Conservation (phyloP, 1,139 yeast genomes). For the Pichia sp. region DNA sequence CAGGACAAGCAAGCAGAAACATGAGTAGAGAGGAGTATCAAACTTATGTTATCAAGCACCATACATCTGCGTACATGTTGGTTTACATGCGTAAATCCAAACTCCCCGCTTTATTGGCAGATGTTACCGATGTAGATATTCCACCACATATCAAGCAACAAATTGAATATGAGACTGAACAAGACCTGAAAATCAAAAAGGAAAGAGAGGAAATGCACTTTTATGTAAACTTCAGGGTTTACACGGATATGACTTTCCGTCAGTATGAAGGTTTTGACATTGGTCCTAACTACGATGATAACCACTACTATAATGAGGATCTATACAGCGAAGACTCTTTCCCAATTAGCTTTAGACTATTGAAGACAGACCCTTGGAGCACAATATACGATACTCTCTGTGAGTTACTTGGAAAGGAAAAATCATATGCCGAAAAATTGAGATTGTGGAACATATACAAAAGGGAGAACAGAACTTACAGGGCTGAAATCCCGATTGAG, state of each 20-base stretch:
- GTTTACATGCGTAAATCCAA: slow-evolving; percentile 75
- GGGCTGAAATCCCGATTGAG: slow-evolving; percentile 52
- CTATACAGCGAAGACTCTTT: slow-evolving; percentile 40
- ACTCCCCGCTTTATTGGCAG: slow-evolving; percentile 52
- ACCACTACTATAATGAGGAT: slow-evolving; percentile 40
- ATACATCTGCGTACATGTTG: slow-evolving; percentile 95
- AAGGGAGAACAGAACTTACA: slow-evolving; percentile 66
- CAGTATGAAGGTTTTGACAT: slow-evolving; percentile 71
- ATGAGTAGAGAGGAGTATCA: slow-evolving; percentile 56
- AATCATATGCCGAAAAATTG: slow-evolving; percentile 29
- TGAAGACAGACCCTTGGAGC: slow-evolving; percentile 42
- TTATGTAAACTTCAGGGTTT: slow-evolving; percentile 54
- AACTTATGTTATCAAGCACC: slow-evolving; percentile 61
- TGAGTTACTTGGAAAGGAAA: slow-evolving; percentile 34
- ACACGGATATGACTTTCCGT: slow-evolving; percentile 41
- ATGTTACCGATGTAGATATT: slow-evolving; percentile 47
- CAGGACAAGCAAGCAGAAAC: slow-evolving; percentile 40
- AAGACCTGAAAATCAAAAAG: slow-evolving; percentile 44
- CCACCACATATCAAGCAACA: slow-evolving; percentile 67
- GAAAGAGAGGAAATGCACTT: slow-evolving; percentile 77
- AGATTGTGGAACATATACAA: slow-evolving; percentile 61
- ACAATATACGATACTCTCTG: slow-evolving; percentile 44
- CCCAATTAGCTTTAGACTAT: slow-evolving; percentile 47
- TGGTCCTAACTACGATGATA: slow-evolving; percentile 50
- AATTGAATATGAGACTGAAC: slow-evolving; percentile 54